Percentiles rank a stretch among this genome's conserved stretches.
These are phyloP conservation scores for Penicillium sumatraense DNA, from an alignment of 2,329 filamentous ascomycete genomes.

Conservation along the genomic window DNA sequence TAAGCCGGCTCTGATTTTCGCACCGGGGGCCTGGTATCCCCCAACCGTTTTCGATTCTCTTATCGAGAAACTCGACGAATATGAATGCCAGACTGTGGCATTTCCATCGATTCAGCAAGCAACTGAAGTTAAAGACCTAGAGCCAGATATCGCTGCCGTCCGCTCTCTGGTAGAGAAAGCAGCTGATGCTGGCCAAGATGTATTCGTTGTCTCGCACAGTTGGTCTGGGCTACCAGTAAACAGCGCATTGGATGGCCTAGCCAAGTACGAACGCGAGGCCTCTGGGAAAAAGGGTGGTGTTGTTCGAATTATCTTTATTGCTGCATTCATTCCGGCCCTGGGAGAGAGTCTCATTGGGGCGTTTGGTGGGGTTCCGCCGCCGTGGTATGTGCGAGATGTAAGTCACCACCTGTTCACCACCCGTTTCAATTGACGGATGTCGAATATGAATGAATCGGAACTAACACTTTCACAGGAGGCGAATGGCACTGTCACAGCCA, in stretches of 20 bases:
- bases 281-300: constrained; percentile 38
- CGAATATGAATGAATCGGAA: background rate
- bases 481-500: constrained; percentile 30
- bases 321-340: constrained; percentile 38
- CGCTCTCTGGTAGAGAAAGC: constrained; percentile 36
- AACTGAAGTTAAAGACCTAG: constrained; percentile 24
- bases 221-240: constrained; percentile 44
- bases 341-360: constrained; percentile 37
- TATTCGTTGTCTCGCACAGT: constrained; percentile 40
- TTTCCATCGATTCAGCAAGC: constrained; percentile 36
- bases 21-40: constrained; percentile 39
- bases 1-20: constrained; percentile 35
- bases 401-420: constrained; percentile 5
- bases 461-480: constrained; percentile 12
- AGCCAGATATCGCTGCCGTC: constrained; percentile 39
- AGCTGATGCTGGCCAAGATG: constrained; percentile 31
- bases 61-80: constrained; percentile 25
- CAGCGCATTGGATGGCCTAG: constrained; percentile 39
- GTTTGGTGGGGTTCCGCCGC: constrained; percentile 32
- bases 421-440: background rate
- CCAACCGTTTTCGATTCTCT: constrained; percentile 33
- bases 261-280: constrained; percentile 31
- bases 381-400: constrained; percentile 37
- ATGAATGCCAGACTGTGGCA: constrained; percentile 26
- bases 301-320: constrained; percentile 37